phyloP scores from a whole-genome alignment of 2,329 filamentous ascomycete genomes.

The Stagonosporopsis chrysanthemi region DNA sequence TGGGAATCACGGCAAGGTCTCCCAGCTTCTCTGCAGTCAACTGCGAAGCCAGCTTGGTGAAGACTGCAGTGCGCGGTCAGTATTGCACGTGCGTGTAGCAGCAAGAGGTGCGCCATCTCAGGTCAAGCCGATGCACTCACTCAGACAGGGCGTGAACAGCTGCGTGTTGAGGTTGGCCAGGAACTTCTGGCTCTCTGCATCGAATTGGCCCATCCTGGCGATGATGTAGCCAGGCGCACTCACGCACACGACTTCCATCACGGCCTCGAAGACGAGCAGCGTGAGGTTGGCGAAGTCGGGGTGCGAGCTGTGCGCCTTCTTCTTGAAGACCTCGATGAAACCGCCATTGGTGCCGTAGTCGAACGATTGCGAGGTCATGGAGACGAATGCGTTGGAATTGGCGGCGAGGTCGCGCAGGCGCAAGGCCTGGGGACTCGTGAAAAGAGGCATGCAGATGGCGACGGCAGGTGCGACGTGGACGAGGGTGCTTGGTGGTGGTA shows the following conservation, averaged over 20 bases:
- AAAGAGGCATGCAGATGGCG: constrained; percentile 40
- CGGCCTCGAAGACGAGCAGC: constrained; percentile 90
- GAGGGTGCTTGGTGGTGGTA: constrained; percentile 2
- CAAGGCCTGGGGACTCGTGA: constrained; percentile 42
- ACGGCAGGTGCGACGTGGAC: constrained; percentile 16
- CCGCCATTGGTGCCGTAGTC: constrained; percentile 40
- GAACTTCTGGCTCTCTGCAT: constrained; percentile 95
- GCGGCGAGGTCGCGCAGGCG: constrained; percentile 45
- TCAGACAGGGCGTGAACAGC: constrained; percentile 95
- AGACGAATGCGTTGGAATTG: constrained; percentile 35
- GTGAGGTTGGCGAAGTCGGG: constrained; percentile 73
- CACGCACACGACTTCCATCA: constrained; percentile 94
- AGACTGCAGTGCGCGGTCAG: constrained; percentile 66
- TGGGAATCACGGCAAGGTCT: constrained; percentile 92
- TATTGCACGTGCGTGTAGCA: background rate
- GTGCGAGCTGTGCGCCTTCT: constrained; percentile 56
- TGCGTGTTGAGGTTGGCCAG: constrained; percentile 95
- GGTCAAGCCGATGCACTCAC: constrained; percentile 57
- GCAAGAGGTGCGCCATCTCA: background rate
- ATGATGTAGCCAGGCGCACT: constrained; percentile 93
- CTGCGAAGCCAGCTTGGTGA: constrained; percentile 95
- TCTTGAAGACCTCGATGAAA: constrained; percentile 43
- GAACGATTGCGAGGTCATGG: constrained; percentile 46
- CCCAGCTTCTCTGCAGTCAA: constrained; percentile 88
- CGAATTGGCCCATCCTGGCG: constrained; percentile 88